Base-by-base conservation (phyloP, 257 asterid species). In the Knoxia roxburghii region DNA sequence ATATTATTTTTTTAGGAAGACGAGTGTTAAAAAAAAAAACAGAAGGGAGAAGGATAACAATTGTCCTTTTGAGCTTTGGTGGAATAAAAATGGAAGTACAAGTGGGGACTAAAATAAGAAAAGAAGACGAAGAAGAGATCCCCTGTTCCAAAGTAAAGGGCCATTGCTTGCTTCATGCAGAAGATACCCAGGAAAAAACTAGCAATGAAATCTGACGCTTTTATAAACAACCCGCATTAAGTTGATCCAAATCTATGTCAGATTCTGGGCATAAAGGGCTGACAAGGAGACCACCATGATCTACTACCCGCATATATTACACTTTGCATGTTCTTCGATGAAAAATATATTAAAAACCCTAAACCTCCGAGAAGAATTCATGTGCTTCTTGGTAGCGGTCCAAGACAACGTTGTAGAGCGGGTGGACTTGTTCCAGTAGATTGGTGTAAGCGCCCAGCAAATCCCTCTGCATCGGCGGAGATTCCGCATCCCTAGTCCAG, bases 371-470 rank as follows among this genome's bases (percentile, higher is more conserved):
- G 69, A 88, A 90, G 82, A 84, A 87, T 17, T 82, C 73, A 27
- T 39, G 78, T 26, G 97, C 95, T 77, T 90, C 96, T 10, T 68
- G 62, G 69, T 80, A 94, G 53, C 82, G 81, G 73, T 90, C 96
- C 65, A 90, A 67, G 69, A 80, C 89, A 40, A 90, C 51, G 71
- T 87, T 89, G 67, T 81, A 68, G 12, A 94, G 83, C 8, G 97
- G 99, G 72, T 94, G 99, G 65, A 94, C 72, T 61, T 87, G 87
- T 71, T 90, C 95, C 71, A 94, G 26, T 1, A 88, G 72, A 77
- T 91, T 90, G 73, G 89, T 80, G 54, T 90, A 90, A 68, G 91
- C 85, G 39, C 99, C 99, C 78, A 94, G 24, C 18, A 94, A 67
- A 69, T 89, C 89, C 75, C 69, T 69, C 2, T 87, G 79, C 73